Percentiles rank a stretch among this genome's conserved stretches.
These are phyloP conservation scores for Sporothrix sp. DNA, from an alignment of 2,329 filamentous ascomycete genomes.

Conservation along the genomic window DNA sequence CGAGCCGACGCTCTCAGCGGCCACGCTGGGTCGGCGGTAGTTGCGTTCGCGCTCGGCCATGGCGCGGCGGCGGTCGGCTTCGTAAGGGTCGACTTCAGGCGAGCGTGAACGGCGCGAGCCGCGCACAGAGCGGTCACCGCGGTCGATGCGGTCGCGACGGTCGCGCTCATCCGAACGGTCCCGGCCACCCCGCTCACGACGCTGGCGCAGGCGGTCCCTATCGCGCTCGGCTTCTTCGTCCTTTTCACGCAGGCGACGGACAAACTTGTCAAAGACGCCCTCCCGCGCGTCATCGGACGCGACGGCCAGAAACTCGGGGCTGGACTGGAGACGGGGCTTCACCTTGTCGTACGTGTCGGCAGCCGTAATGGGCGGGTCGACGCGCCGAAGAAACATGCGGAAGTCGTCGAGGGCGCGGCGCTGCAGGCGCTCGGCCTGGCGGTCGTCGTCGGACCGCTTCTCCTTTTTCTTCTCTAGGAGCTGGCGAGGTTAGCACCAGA, in stretches of 20 bases:
- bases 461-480: conserved; percentile 83
- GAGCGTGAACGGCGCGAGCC: conserved; percentile 52
- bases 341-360: conserved; percentile 86
- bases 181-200: conserved; percentile 36
- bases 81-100: conserved; percentile 88
- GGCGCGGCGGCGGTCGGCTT: conserved; percentile 87
- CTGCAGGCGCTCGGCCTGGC: conserved; percentile 74
- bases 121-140: conserved; percentile 40
- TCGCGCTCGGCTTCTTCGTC: conserved; percentile 70
- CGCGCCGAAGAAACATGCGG: conserved; percentile 75
- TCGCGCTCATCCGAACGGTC: conserved; percentile 31
- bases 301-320: conserved; percentile 75
- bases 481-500: conserved; percentile 27
- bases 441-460: conserved; percentile 75
- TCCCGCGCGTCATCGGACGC: conserved; percentile 73
- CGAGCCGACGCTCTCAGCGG: conserved; percentile 47
- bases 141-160: conserved; percentile 23
- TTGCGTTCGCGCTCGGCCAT: conserved; percentile 91
- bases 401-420: conserved; percentile 76
- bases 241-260: conserved; percentile 83
- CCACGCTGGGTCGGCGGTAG: conserved; percentile 64
- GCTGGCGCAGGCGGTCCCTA: conserved; percentile 45
- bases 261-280: conserved; percentile 81
- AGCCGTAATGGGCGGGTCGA: conserved; percentile 71
- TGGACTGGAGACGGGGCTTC: conserved; percentile 66